Conservation (phyloP, 2,329 filamentous ascomycete genomes). For the Aspergillus alliaceus region DNA sequence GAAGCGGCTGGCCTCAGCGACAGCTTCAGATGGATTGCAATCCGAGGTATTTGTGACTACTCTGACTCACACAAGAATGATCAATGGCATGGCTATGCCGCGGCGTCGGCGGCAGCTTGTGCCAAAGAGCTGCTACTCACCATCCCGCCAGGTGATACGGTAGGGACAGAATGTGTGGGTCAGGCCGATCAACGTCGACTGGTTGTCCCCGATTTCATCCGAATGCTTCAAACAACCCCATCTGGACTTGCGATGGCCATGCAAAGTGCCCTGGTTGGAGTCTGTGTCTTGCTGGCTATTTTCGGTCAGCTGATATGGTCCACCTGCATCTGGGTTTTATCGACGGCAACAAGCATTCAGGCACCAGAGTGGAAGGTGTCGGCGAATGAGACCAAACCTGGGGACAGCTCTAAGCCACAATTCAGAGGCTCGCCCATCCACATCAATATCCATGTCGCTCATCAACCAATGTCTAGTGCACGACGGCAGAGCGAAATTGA, state of each 20-base stretch:
- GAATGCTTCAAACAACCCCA: neutral
- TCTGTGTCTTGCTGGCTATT: neutral
- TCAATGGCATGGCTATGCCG: slow-evolving; percentile 7
- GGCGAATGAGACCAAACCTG: too few species aligned
- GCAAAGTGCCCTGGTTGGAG: neutral
- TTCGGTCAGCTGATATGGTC: neutral
- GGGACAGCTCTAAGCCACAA: neutral
- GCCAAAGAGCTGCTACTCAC: slow-evolving; percentile 7
- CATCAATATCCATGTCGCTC: neutral
- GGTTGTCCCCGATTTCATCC: too few species aligned
- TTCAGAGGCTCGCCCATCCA: neutral
- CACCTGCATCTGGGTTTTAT: neutral
- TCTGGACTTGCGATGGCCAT: neutral
- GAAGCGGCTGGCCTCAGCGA: slow-evolving; percentile 1
- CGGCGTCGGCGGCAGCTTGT: slow-evolving; percentile 2
- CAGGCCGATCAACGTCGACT: neutral
- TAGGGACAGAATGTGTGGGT: too few species aligned
- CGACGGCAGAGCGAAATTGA: neutral
- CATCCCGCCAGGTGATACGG: neutral
- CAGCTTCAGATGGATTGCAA: neutral
- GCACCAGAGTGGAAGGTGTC: neutral
- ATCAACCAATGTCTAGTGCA: neutral
- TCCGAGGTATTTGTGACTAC: slow-evolving; percentile 11
- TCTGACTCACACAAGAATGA: slow-evolving; percentile 9
- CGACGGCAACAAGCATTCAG: neutral